Evolutionary conservation across 169 alveolate genomes (phyloP).

Genomic region (Cryptosporidium parvum): DNA sequence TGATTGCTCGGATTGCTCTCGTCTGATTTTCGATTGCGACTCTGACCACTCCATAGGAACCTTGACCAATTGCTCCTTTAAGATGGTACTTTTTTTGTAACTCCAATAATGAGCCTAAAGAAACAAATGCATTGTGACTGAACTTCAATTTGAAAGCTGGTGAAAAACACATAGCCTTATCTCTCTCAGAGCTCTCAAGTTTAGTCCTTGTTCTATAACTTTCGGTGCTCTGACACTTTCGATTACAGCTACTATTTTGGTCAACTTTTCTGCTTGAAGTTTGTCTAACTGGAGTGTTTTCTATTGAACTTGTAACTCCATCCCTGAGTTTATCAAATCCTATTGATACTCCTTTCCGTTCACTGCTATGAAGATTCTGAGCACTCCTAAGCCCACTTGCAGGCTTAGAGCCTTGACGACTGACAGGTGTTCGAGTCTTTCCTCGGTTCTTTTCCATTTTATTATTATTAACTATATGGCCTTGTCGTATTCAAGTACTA

Average conservation of each 20-base stretch:
- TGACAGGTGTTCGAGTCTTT: not conserved
- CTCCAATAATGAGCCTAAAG: slow-evolving; percentile 45
- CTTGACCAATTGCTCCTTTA: slow-evolving; percentile 46
- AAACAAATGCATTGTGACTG: slow-evolving; percentile 50
- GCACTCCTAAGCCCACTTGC: not conserved
- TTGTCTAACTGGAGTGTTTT: slow-evolving; percentile 33
- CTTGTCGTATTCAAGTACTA: not conserved
- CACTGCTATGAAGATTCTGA: not conserved
- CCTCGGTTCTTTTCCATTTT: slow-evolving; percentile 32
- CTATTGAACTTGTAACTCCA: not conserved
- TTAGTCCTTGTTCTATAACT: slow-evolving; percentile 15
- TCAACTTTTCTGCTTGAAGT: not conserved
- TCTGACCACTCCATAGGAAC: slow-evolving; percentile 68
- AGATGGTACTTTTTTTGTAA: slow-evolving; percentile 42
- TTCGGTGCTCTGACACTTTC: slow-evolving; percentile 55
- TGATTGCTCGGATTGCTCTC: slow-evolving; percentile 23
- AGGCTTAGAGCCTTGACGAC: not conserved
- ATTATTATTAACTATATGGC: not conserved
- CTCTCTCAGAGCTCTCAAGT: not conserved
- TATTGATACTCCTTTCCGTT: not conserved
- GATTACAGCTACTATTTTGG: not conserved
- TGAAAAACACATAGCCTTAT: slow-evolving; percentile 38
- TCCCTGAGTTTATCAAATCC: slow-evolving; percentile 10
- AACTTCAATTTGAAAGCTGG: slow-evolving; percentile 58
- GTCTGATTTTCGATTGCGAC: slow-evolving; percentile 58